Base-by-base conservation (phyloP, 1,284 basidiomycete species). In the Melampsora americana region DNA sequence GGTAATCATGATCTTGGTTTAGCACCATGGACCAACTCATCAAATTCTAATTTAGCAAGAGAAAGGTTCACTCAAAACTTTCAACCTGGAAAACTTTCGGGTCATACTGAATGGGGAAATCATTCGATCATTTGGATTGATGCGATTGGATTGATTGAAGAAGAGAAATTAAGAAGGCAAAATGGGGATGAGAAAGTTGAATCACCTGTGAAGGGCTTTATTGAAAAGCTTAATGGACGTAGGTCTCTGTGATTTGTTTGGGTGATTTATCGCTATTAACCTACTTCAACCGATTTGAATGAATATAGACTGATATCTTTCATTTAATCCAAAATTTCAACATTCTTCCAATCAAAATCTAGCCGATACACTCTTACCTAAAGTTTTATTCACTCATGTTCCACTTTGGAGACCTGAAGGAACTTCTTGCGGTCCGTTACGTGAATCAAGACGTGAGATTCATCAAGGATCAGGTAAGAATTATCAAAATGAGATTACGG, bases 1-100 rank as follows among this genome's bases (percentile, higher is more conserved):
- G 92, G 92, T 14, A 95, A 95, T 80, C 90, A 92, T 81, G 92
- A 95, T 80, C 86, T 94, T 61, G 90, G 89, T 87, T 77, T 90
- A 78, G 77, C 78, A 30, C 28, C 71, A 86, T 81, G 20, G 53
- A 23, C 65, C 46, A 30, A 42, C 68, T 50, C 26, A 67, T 59
- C 6, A 35, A 56, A 71, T 76, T 60, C 75, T 14, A 23, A 46
- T 66, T 79, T 65, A 59, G 73, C 39, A 56, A 12, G 44, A 61
- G 32, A 74, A 71, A 60, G 77, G 53, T 32, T 78, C 89, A 11
- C 39, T 53, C 66, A 78, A 3, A 73, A 74, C 39, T 74, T 69
- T 23, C 20, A 11, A 23, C 62, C 70, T 1, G 78, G 78, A 44
- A 79, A 90, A 46, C 85, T 92, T 81, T 83, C 85, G 35, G 92